Evolutionary conservation across 2,329 filamentous ascomycete species (phyloP).

Genomic region (Cyphellophora attinorum): DNA sequence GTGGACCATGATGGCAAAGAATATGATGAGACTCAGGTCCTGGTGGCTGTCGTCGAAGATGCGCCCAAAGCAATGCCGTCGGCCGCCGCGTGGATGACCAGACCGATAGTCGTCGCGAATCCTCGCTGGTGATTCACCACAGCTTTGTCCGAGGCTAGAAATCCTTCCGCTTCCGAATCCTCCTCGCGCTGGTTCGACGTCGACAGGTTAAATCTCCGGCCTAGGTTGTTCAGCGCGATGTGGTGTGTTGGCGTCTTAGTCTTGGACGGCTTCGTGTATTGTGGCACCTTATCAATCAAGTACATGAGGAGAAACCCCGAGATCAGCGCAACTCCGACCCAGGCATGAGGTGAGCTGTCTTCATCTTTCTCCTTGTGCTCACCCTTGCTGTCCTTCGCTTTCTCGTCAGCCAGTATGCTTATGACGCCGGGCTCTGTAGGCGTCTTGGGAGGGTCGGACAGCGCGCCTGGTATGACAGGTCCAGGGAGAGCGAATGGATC

Average conservation of each 20-base stretch:
- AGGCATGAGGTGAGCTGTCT: constrained; percentile 52
- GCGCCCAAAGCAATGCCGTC: constrained; percentile 95
- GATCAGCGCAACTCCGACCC: constrained; percentile 78
- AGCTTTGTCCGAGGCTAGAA: constrained; percentile 48
- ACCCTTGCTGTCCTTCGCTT: constrained; percentile 25
- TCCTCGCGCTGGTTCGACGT: constrained; percentile 30
- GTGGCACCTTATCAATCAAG: constrained; percentile 76
- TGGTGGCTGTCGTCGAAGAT: constrained; percentile 66
- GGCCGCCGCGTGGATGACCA: constrained; percentile 92
- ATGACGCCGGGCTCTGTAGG: constrained; percentile 19
- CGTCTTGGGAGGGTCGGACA: constrained; percentile 16
- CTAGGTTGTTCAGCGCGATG: constrained; percentile 78
- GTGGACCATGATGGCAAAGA: constrained; percentile 93
- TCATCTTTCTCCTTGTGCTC: constrained; percentile 32
- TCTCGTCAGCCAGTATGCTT: constrained; percentile 19
- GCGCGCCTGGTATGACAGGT: constrained; percentile 20
- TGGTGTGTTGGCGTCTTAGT: constrained; percentile 63
- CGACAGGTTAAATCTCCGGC: constrained; percentile 40
- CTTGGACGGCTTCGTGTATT: constrained; percentile 58
- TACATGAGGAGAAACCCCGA: constrained; percentile 95
- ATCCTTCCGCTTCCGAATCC: constrained; percentile 22
- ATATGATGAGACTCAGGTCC: constrained; percentile 80
- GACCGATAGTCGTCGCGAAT: constrained; percentile 76
- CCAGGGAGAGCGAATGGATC: constrained; percentile 20
- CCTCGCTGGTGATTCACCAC: constrained; percentile 42